Conservation (phyloP, 2,329 filamentous ascomycete species). For the Macroventuria anomochaeta region DNA sequence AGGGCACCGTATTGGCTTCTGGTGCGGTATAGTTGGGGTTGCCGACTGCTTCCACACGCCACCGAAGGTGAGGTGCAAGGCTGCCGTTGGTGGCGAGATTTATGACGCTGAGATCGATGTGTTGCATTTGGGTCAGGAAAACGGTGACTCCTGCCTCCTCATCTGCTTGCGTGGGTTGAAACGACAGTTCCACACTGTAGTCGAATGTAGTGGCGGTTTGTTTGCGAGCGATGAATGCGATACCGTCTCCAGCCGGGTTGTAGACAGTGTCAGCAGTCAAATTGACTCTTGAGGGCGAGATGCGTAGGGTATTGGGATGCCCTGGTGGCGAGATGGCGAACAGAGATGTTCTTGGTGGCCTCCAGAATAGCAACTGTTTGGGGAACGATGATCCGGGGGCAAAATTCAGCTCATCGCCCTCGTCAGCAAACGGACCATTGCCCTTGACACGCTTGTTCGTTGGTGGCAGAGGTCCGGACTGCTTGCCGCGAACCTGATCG, state of each 20-base stretch:
- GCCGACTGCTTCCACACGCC: constrained; percentile 45
- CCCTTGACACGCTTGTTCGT: constrained; percentile 46
- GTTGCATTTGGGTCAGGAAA: constrained; percentile 61
- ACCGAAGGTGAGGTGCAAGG: constrained; percentile 52
- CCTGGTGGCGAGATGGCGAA: constrained; percentile 17
- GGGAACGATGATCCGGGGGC: constrained; percentile 53
- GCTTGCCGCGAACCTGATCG: constrained; percentile 52
- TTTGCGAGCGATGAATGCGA: constrained; percentile 59
- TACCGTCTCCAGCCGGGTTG: constrained; percentile 54
- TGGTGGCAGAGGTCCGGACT: constrained; percentile 53
- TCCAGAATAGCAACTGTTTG: constrained; percentile 62
- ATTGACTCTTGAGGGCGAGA: constrained; percentile 49
- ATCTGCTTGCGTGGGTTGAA: constrained; percentile 40
- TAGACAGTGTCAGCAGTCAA: constrained; percentile 58
- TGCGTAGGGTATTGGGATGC: constrained; percentile 51
- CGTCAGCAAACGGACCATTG: constrained; percentile 48
- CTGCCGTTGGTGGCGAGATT: background rate
- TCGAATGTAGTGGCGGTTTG: constrained; percentile 63
- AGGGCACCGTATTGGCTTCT: constrained; percentile 45
- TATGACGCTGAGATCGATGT: constrained; percentile 55
- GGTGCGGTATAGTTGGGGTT: constrained; percentile 37
- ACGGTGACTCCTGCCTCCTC: constrained; percentile 61
- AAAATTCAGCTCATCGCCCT: constrained; percentile 57
- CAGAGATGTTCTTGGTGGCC: constrained; percentile 54
- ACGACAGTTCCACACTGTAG: constrained; percentile 55